Conservation (phyloP, 1,284 basidiomycete species). For the Leccinum variabile region DNA sequence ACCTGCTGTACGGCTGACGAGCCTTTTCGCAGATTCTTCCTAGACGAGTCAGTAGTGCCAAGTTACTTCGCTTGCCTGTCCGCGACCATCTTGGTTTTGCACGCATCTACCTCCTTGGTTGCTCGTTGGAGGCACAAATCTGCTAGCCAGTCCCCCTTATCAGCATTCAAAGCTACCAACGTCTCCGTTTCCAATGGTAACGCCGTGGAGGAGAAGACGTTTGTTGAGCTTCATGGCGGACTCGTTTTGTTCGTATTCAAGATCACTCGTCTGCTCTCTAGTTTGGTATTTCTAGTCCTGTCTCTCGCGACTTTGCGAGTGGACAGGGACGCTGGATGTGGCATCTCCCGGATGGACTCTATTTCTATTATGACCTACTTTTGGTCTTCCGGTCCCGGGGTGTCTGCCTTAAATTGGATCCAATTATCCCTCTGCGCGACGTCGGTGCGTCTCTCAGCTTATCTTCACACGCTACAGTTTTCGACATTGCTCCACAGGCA, state of each 20-base stretch:
- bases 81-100: background rate
- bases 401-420: background rate
- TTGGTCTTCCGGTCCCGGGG: background rate
- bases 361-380: background rate
- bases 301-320: background rate
- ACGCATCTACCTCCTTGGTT: background rate
- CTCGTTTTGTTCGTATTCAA: slow-evolving; percentile 1
- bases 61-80: slow-evolving; percentile 1
- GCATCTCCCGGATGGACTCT: background rate
- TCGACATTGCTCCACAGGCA: background rate
- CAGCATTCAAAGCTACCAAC: background rate
- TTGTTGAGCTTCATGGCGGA: background rate
- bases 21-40: background rate
- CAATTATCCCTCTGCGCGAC: background rate
- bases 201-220: background rate
- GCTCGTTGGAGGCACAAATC: background rate
- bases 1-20: background rate
- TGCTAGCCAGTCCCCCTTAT: background rate
- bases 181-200: background rate
- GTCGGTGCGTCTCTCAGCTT: background rate
- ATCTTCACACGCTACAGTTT: background rate
- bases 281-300: slow-evolving; percentile 1
- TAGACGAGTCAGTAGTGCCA: background rate
- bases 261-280: background rate
- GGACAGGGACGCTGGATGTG: background rate